These are phyloP conservation scores for Fraxinus cuspidata DNA, from an alignment of 257 asterid species.

Conservation along the genomic window DNA sequence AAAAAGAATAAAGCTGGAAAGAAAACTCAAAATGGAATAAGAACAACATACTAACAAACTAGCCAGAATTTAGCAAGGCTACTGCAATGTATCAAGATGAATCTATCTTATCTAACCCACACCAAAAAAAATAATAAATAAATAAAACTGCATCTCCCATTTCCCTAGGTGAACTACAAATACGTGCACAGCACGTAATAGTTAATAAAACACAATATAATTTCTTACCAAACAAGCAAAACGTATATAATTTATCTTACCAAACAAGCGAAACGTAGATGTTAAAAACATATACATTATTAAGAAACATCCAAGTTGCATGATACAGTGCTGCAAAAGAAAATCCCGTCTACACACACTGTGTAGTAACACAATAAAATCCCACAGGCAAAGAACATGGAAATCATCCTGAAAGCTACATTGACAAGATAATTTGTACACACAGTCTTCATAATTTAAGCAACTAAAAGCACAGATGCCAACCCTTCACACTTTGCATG, in stretches of 20 bases:
- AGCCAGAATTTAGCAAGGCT: too few relatives aligned
- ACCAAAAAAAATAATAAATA: too few relatives aligned
- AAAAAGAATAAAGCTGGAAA: too few relatives aligned
- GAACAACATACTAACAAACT: too few relatives aligned
- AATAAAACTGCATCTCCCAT: too few relatives aligned
- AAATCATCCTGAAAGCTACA: slow-evolving; percentile 22
- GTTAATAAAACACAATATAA: too few relatives aligned
- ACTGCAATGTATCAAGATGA: too few relatives aligned
- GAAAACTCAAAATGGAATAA: too few relatives aligned
- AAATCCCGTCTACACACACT: slow-evolving; percentile 16
- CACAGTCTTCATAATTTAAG: slow-evolving; percentile 23
- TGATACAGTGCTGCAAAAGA: slow-evolving; percentile 21
- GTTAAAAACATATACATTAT: background rate
- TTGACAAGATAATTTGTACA: slow-evolving; percentile 29
- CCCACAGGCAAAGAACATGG: slow-evolving; percentile 20
- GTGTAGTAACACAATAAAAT: slow-evolving; percentile 10
- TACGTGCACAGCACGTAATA: too few relatives aligned
- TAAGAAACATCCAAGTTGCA: background rate
- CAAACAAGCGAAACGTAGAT: background rate
- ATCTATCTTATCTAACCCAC: too few relatives aligned
- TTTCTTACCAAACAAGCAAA: background rate
- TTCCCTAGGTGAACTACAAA: too few relatives aligned
- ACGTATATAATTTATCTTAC: background rate
- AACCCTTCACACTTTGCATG: slow-evolving; percentile 36
- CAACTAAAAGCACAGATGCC: slow-evolving; percentile 28